phyloP scores from a whole-genome alignment of 1,284 basidiomycete genomes.

The Pseudozyma flocculosa region DNA sequence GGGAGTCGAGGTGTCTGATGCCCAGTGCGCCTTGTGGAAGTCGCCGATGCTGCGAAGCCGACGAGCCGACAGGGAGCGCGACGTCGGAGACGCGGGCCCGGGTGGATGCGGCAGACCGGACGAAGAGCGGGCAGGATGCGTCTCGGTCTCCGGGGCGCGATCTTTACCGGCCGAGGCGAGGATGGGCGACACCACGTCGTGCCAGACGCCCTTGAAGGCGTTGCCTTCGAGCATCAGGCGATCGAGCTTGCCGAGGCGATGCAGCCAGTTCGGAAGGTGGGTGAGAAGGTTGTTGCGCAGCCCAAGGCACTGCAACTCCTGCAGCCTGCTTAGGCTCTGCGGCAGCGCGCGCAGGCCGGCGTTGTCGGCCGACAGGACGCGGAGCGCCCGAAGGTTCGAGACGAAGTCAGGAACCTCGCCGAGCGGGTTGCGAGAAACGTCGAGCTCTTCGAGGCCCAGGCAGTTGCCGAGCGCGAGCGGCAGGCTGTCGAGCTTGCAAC shows the following conservation, averaged over 20 bases:
- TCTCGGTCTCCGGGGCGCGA: no score
- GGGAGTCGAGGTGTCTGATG: no score
- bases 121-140: no score
- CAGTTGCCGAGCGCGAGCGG: conserved; percentile 78
- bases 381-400: conserved; percentile 71
- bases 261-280: conserved; percentile 89
- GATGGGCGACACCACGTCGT: conserved; percentile 67
- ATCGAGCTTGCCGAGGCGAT: conserved; percentile 77
- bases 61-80: neutral
- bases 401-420: conserved; percentile 64
- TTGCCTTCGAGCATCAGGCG: conserved; percentile 88
- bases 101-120: no score
- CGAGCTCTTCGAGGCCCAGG: conserved; percentile 83
- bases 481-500: conserved; percentile 77
- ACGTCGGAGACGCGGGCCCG: no score
- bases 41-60: neutral
- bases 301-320: conserved; percentile 78
- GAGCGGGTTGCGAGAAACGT: conserved; percentile 85
- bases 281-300: conserved; percentile 83
- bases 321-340: conserved; percentile 60
- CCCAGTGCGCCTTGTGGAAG: neutral
- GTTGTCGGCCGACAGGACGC: conserved; percentile 84
- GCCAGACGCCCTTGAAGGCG: conserved; percentile 88
- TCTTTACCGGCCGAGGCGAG: no score
- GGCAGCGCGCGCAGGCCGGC: conserved; percentile 75